Evolutionary conservation across 306 rosid genomes (phyloP).

Genomic region (Trifolium repens): DNA sequence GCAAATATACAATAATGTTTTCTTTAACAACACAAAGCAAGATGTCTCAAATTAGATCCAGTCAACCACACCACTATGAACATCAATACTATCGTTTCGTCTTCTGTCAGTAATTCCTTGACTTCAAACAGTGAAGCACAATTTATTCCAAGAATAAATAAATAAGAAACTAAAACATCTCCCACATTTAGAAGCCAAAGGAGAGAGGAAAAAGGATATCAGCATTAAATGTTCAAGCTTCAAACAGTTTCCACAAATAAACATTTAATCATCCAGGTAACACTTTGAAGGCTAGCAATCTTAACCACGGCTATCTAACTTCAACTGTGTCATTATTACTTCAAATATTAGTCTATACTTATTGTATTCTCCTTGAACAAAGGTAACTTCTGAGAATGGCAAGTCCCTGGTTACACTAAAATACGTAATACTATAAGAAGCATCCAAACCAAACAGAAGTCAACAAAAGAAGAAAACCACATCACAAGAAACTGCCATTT

Average conservation of each 20-base stretch:
- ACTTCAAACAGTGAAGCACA: constrained; percentile 8
- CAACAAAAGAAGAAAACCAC: constrained; percentile 1
- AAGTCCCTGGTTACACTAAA: neutral
- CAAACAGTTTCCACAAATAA: constrained; percentile 1
- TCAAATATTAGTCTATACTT: constrained; percentile 1
- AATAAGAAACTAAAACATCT: neutral
- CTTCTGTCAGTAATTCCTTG: neutral
- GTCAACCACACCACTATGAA: neutral
- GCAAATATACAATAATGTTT: neutral
- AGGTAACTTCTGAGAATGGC: neutral
- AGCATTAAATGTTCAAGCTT: constrained; percentile 12
- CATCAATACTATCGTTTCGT: neutral
- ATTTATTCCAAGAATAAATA: neutral
- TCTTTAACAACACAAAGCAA: neutral
- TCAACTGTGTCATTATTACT: neutral
- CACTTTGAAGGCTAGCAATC: neutral
- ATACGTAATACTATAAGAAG: constrained; percentile 2
- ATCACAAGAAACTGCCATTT: neutral
- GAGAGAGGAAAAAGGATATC: neutral
- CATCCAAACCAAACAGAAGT: constrained; percentile 8
- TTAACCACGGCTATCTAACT: neutral
- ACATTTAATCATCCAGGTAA: neutral
- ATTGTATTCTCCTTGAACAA: neutral
- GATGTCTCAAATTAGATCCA: too few relatives aligned
- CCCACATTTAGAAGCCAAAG: neutral